Base-by-base conservation (phyloP, 2,329 filamentous ascomycete species). In the Cryphonectria nitschkei region DNA sequence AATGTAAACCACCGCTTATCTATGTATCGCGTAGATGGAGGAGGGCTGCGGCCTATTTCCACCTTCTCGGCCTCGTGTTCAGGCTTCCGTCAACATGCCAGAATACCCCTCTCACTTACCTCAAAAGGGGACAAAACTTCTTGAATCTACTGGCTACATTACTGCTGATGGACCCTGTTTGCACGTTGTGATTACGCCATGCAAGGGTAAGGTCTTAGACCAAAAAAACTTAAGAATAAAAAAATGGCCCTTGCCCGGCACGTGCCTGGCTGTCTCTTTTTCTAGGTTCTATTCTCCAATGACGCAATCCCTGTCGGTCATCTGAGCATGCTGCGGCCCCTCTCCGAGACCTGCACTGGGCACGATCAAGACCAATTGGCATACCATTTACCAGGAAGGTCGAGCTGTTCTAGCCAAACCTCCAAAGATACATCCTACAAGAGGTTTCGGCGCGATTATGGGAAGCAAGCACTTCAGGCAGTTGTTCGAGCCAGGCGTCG, bases 201-300 rank as follows among this genome's bases (percentile, higher is more conserved):
- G 19, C 58, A 61, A 61, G 58, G 58, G 34, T 61, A 58, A 7
- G 58, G 34, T n/a, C 32, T 61, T 14, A 4, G 26, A 39, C 11
- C 11, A 32, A 64, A 32, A 5, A 9, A 19, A 26, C 26, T 26
- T 14, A 14, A 32, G 7, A 11, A 22, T 16, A 16, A 29, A 6
- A 34, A 34, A 34, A 34, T 34, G 34, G 34, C 26, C n/a, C 37
- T 46, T 64, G 39, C 41, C 14, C 7, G n/a, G 11, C 52, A n/a
- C 37, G 32, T 64, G 39, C 41, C 26, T 11, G 5, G 39, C 26
- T 29, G 61, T 46, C 34, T 16, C 3, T 3, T 41, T 5, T 62
- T n/a, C 2, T 29, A 26, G 39, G 39, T 16, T 65, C 63, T 34
- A 29, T 62, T 65, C 63, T 34, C 63, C 63, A 65, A 65, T 65